A percentile compares a stretch with the other conserved stretches of the same genome.
These are phyloP conservation scores for Rhynchospora tenuis DNA, from an alignment of 176 grass and related monocot species.

Conservation along the genomic window DNA sequence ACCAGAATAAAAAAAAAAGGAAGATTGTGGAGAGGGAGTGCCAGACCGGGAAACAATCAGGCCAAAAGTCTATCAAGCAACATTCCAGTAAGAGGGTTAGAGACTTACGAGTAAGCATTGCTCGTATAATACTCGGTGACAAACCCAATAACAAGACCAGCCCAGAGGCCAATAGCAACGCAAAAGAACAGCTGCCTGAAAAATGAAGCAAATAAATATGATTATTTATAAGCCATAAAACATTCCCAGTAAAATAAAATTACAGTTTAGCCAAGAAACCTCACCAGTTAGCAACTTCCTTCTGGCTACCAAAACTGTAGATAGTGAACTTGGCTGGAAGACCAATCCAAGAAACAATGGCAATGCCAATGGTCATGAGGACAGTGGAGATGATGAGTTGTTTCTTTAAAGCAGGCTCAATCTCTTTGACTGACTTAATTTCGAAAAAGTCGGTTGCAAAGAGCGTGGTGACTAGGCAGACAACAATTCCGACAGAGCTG, in stretches of 20 bases:
- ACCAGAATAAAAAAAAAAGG: background rate
- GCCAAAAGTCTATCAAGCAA: background rate
- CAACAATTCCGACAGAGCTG: slow-evolving; percentile 80
- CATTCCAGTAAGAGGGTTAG: background rate
- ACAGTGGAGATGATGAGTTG: slow-evolving; percentile 82
- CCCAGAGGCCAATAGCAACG: slow-evolving; percentile 81
- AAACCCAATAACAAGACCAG: slow-evolving; percentile 84
- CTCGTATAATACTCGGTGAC: slow-evolving; percentile 89
- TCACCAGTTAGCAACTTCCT: slow-evolving; percentile 79
- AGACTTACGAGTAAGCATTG: slow-evolving; percentile 63
- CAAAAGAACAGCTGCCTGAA: slow-evolving; percentile 86
- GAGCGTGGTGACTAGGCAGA: slow-evolving; percentile 77
- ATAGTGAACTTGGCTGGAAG: slow-evolving; percentile 81
- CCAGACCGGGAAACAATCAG: background rate
- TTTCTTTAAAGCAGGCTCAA: slow-evolving; percentile 79
- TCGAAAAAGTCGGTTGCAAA: slow-evolving; percentile 81
- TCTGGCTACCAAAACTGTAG: slow-evolving; percentile 73
- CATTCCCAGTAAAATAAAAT: slow-evolving; percentile 1
- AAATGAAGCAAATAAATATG: slow-evolving; percentile 20
- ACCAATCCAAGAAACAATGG: slow-evolving; percentile 65
- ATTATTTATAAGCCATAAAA: slow-evolving; percentile 4
- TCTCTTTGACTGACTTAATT: slow-evolving; percentile 75
- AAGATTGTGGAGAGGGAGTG: background rate
- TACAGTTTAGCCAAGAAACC: slow-evolving; percentile 10
- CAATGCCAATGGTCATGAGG: slow-evolving; percentile 77